phyloP scores from a whole-genome alignment of 2,329 filamentous ascomycete species.

The Herpotrichia juniperi region DNA sequence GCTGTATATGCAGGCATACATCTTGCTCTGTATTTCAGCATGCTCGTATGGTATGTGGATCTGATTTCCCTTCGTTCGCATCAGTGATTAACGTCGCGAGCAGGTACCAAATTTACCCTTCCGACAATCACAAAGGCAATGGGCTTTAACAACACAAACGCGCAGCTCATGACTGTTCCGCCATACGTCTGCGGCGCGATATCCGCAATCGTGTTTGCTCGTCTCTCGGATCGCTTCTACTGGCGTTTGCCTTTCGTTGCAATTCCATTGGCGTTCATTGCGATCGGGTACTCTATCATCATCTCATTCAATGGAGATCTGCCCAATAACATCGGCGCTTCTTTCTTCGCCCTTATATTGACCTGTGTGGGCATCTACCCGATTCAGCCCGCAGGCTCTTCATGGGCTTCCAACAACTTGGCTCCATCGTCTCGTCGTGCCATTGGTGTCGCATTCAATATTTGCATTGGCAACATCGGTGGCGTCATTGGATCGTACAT shows the following conservation, averaged over 20 bases:
- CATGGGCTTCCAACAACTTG: conserved; percentile 39
- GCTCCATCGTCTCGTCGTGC: conserved; percentile 36
- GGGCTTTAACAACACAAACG: conserved; percentile 36
- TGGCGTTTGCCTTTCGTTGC: conserved; percentile 35
- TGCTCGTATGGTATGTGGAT: conserved; percentile 29
- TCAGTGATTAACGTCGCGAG: background rate
- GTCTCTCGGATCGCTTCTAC: conserved; percentile 30
- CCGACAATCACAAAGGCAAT: conserved; percentile 34
- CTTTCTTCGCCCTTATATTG: conserved; percentile 54
- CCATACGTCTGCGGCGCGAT: conserved; percentile 27
- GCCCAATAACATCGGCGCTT: conserved; percentile 47
- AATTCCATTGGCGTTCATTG: conserved; percentile 41
- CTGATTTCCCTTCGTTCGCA: background rate
- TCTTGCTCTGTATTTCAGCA: conserved; percentile 29
- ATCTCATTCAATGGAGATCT: conserved; percentile 50
- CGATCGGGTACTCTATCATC: conserved; percentile 35
- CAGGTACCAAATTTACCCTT: conserved; percentile 35
- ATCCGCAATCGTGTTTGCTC: conserved; percentile 27
- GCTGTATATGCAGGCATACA: conserved; percentile 37
- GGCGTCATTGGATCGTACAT: conserved; percentile 43
- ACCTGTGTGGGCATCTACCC: conserved; percentile 49
- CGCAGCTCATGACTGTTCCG: conserved; percentile 40
- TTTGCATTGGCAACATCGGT: conserved; percentile 35
- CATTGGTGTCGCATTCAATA: conserved; percentile 37
- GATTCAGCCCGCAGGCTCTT: conserved; percentile 34